Evolutionary conservation across 768 basidiomycete genomes (phyloP).

Genomic region (Daedaleopsis sinensis): DNA sequence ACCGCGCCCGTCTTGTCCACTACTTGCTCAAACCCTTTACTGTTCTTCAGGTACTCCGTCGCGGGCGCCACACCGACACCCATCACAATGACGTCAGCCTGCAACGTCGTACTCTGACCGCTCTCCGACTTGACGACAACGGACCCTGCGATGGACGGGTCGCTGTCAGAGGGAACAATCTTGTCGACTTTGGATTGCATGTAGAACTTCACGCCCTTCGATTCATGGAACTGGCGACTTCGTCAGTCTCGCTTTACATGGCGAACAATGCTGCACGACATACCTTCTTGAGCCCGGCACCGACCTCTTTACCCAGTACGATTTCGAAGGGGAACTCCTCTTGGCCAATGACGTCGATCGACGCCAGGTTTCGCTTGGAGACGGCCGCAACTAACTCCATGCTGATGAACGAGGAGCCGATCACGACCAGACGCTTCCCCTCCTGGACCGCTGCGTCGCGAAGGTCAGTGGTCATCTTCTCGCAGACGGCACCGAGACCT

Average conservation of each 20-base stretch:
- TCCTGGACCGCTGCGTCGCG: conserved; percentile 57
- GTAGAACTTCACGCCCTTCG: conserved; percentile 84
- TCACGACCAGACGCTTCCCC: conserved; percentile 76
- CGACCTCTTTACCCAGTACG: conserved; percentile 82
- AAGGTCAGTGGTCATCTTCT: background rate
- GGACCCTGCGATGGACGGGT: conserved; percentile 24
- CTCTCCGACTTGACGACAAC: conserved; percentile 46
- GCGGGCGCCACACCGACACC: conserved; percentile 87
- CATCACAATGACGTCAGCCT: conserved; percentile 80
- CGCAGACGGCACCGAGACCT: conserved; percentile 16
- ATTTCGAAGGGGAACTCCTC: conserved; percentile 78
- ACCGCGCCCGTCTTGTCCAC: conserved; percentile 80
- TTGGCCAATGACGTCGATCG: conserved; percentile 84
- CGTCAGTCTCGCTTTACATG: no score
- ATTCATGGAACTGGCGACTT: conserved; percentile 66
- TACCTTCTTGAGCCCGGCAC: conserved; percentile 77
- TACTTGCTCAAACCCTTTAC: conserved; percentile 50
- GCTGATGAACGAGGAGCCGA: conserved; percentile 90
- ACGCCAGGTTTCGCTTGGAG: conserved; percentile 72
- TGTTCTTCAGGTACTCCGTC: conserved; percentile 76
- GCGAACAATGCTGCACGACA: background rate
- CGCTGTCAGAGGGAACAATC: conserved; percentile 41
- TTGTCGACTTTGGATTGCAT: conserved; percentile 70
- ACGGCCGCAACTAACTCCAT: conserved; percentile 90
- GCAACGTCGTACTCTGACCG: conserved; percentile 64